phyloP scores from a whole-genome alignment of 306 rosid species.

The Hippophae tibetana region DNA sequence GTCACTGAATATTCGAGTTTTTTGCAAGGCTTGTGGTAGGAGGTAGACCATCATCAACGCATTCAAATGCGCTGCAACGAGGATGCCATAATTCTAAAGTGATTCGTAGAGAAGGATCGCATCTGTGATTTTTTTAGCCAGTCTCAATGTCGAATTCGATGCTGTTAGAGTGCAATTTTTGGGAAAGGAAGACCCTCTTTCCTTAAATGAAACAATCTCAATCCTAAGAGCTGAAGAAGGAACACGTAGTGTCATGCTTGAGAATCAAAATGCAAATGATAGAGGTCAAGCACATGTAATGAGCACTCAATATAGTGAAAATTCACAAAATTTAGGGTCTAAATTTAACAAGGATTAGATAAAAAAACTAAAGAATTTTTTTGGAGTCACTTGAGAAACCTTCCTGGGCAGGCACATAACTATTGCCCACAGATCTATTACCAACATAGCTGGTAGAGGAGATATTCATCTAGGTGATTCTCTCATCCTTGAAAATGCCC shows the following conservation, averaged over 20 bases:
- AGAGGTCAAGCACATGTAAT: neutral
- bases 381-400: neutral
- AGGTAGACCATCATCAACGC: neutral
- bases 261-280: neutral
- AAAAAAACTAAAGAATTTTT: neutral
- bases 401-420: neutral
- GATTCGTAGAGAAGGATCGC: neutral
- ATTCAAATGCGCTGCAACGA: neutral
- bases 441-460: neutral
- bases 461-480: neutral
- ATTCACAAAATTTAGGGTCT: neutral
- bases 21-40: conserved; percentile 1
- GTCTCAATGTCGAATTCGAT: conserved; percentile 5
- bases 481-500: neutral
- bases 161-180: neutral
- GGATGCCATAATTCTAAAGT: neutral
- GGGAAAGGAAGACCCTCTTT: neutral
- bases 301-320: neutral
- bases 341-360: neutral
- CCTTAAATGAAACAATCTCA: neutral
- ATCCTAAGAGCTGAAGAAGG: neutral
- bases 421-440: neutral
- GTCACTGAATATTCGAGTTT: neutral
- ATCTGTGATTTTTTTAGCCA: neutral
- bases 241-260: neutral